Conservation (phyloP, 108 stramenopile genomes). For the Asterionellopsis glacialis region DNA sequence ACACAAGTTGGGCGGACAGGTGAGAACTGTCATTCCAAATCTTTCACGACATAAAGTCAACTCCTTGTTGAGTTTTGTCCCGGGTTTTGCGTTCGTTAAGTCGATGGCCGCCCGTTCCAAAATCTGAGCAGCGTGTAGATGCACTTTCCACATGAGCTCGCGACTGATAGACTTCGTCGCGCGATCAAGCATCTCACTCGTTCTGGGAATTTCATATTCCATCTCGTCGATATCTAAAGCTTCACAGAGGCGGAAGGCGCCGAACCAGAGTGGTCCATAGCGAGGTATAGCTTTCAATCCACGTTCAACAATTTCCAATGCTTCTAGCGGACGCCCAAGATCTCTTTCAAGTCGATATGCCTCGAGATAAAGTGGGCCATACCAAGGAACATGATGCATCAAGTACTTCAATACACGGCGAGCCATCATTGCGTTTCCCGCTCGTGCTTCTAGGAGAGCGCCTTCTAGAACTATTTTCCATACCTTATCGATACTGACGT, state of each 20-base stretch:
- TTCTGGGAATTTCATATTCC: conserved; percentile 51
- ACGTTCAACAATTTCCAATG: conserved; percentile 86
- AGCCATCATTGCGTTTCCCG: conserved; percentile 84
- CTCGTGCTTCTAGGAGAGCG: conserved; percentile 89
- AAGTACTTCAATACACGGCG: conserved; percentile 82
- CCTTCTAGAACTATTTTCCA: conserved; percentile 97
- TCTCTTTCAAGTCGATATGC: conserved; percentile 90
- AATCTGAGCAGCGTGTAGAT: conserved; percentile 91
- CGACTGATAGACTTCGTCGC: conserved; percentile 83
- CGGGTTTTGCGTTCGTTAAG: conserved; percentile 23
- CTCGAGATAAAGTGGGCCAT: conserved; percentile 95
- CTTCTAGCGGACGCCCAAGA: conserved; percentile 66
- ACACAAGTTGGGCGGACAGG: conserved; percentile 86
- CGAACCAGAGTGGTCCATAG: conserved; percentile 97
- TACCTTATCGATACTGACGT: conserved; percentile 84
- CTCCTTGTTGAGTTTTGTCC: conserved; percentile 15
- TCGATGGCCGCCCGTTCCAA: conserved; percentile 81
- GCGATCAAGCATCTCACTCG: conserved; percentile 73
- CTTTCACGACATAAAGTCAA: conserved; percentile 39
- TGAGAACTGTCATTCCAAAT: conserved; percentile 79
- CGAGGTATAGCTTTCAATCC: conserved; percentile 90
- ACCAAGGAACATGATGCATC: conserved; percentile 94
- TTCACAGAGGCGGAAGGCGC: conserved; percentile 89
- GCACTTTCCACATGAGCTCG: conserved; percentile 95
- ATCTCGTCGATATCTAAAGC: conserved; percentile 52